Evolutionary conservation across 805 yeast genomes (phyloP), one percentile per base, ranked within the genome.

Genomic region (Candida pseudofarinosa): DNA sequence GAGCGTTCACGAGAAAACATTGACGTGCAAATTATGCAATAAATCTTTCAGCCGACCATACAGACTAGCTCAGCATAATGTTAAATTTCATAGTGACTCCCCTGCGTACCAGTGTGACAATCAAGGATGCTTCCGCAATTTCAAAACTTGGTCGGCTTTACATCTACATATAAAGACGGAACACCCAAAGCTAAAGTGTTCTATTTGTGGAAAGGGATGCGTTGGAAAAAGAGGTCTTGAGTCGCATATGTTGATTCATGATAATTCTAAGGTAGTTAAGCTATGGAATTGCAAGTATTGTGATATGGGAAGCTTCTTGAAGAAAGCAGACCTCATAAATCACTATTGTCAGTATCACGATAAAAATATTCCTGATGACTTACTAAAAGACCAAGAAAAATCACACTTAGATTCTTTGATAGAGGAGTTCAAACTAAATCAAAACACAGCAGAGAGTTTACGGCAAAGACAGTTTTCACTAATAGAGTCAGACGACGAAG

Each of bases 241-340:
- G 14, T 79, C 83, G 68, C 97, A 90, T 58, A 80, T 85, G 88
- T 62, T 72, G 35, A 53, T 56, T 6, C 96, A 89, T 60, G 81
- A 81, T 50, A 79, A 73, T 4, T 53, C 56, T 2, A 67, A 69
- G 14, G 73, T 69, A 10, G 63, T 73, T n/a, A 79, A 74, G 48
- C 62, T 79, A 33, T 86, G 95, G 91, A 75, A 74, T 43, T 88
- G 96, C 62, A 58, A 62, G 1, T 66, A 67, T 40, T 83, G 90
- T 60, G 58, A 64, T 5, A 51, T 56, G 33, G 64, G 65, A 1
- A 65, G 72, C 23, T 84, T 79, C 52, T 71, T 73, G 3, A 80
- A 78, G 48, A 83, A 83, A 45, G 70, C 69, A 10, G 83, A 77
- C 36, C 64, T 85, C 19, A 52, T 78, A 0, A 60, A 60, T 0